These are phyloP conservation scores for Dorcoceras hygrometricum DNA, from an alignment of 257 asterid genomes.

Conservation along the genomic window DNA sequence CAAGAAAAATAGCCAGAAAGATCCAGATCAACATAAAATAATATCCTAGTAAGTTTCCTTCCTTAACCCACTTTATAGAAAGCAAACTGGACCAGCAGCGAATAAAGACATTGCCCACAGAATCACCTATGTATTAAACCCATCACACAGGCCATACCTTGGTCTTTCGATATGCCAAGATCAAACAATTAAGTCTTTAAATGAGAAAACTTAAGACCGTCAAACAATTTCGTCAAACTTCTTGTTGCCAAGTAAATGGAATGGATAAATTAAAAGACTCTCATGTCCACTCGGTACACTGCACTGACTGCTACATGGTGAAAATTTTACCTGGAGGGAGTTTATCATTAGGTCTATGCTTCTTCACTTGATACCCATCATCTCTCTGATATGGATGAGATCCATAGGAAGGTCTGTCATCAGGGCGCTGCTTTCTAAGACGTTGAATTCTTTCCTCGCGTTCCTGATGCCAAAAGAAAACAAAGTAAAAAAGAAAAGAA, in stretches of 20 bases:
- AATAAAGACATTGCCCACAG: background rate
- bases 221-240: constrained; percentile 4
- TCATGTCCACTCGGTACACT: constrained; percentile 2
- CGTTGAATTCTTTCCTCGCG: constrained; percentile 85
- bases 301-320: constrained; percentile 6
- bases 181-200: constrained; percentile 2
- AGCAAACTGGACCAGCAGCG: background rate
- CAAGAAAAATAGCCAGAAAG: constrained; percentile 7
- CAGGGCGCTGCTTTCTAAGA: constrained; percentile 59
- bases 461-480: constrained; percentile 45
- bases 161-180: background rate
- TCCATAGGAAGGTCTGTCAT: constrained; percentile 58
- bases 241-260: background rate
- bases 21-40: background rate
- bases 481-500: constrained; percentile 19
- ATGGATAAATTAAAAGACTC: constrained; percentile 3
- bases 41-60: constrained; percentile 1
- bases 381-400: constrained; percentile 51
- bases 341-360: constrained; percentile 54
- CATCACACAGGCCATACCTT: background rate
- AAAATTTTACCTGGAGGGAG: constrained; percentile 81
- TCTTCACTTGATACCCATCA: constrained; percentile 56
- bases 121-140: background rate
- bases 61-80: background rate
- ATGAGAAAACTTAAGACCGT: constrained; percentile 12